Evolutionary conservation across 192 early-diverging fungal species (phyloP).

Genomic region (Linnemannia schmuckeri): DNA sequence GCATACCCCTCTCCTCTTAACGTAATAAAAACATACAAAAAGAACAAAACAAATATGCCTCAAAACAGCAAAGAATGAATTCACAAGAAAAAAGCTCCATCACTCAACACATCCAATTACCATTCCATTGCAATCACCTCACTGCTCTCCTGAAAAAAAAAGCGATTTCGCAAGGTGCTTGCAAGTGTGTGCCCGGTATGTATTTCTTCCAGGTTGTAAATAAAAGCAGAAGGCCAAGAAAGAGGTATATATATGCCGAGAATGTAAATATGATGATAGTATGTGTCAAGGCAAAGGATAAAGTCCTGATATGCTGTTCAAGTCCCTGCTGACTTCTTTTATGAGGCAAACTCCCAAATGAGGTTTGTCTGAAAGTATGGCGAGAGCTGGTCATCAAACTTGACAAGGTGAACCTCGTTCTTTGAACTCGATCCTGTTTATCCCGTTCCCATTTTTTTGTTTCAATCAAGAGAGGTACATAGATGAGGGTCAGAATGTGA

Average conservation of each 20-base stretch:
- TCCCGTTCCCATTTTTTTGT: neutral
- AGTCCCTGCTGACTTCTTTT: neutral
- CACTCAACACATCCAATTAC: too few relatives aligned
- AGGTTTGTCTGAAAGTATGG: conserved; percentile 48
- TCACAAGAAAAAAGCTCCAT: neutral
- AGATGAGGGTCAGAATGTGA: neutral
- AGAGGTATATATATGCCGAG: too few relatives aligned
- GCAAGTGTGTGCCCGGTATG: too few relatives aligned
- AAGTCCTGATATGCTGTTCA: neutral
- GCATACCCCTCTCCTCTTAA: neutral
- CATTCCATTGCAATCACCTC: too few relatives aligned
- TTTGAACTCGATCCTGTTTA: conserved; percentile 21
- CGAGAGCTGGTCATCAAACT: conserved; percentile 43
- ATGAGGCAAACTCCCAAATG: conserved; percentile 56
- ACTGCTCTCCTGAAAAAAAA: too few relatives aligned
- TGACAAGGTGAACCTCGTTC: conserved; percentile 45
- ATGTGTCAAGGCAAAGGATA: neutral
- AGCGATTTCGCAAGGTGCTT: too few relatives aligned
- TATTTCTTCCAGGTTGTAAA: too few relatives aligned
- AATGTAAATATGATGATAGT: neutral
- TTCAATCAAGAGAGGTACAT: neutral
- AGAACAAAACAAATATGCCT: neutral
- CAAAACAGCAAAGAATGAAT: neutral
- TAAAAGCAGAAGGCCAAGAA: too few relatives aligned
- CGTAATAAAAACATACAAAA: neutral